These are phyloP conservation scores for Cryphonectria radicalis DNA, from an alignment of 2,329 filamentous ascomycete genomes.

Conservation along the genomic window DNA sequence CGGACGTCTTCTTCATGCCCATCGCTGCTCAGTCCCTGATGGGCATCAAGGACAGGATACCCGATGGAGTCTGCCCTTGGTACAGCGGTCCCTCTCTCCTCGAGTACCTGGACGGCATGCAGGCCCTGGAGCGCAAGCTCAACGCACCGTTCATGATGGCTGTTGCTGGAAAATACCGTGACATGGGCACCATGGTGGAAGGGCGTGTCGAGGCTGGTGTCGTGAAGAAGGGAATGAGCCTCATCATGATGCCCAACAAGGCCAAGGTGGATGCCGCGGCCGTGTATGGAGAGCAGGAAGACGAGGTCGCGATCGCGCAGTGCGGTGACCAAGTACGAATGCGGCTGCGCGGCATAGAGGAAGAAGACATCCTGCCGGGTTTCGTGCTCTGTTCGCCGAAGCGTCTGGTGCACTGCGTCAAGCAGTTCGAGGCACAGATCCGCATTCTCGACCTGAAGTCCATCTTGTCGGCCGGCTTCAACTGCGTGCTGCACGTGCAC, in stretches of 20 bases:
- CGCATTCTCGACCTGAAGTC: conserved; percentile 92
- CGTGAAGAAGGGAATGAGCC: conserved; percentile 82
- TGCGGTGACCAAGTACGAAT: conserved; percentile 95
- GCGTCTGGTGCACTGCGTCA: conserved; percentile 88
- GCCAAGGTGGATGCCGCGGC: conserved; percentile 80
- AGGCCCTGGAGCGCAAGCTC: conserved; percentile 89
- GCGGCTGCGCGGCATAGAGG: conserved; percentile 91
- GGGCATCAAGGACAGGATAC: conserved; percentile 87
- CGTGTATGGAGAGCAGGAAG: conserved; percentile 93
- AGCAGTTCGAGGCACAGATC: conserved; percentile 93
- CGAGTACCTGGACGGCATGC: conserved; percentile 94
- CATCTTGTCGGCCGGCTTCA: conserved; percentile 93
- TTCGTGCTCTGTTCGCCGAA: conserved; percentile 97
- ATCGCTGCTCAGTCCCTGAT: conserved; percentile 86
- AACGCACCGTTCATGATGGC: conserved; percentile 96
- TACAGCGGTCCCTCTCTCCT: conserved; percentile 88
- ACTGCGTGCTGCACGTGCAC: conserved; percentile 97
- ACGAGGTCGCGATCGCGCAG: conserved; percentile 79
- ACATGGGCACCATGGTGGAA: conserved; percentile 97
- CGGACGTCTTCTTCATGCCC: conserved; percentile 92
- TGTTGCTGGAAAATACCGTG: conserved; percentile 91
- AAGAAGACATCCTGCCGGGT: conserved; percentile 93
- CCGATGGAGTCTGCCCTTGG: conserved; percentile 78
- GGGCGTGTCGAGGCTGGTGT: conserved; percentile 96
- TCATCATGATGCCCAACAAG: conserved; percentile 96